phyloP scores from a whole-genome alignment of 768 basidiomycete species.

The Hericium erinaceus region DNA sequence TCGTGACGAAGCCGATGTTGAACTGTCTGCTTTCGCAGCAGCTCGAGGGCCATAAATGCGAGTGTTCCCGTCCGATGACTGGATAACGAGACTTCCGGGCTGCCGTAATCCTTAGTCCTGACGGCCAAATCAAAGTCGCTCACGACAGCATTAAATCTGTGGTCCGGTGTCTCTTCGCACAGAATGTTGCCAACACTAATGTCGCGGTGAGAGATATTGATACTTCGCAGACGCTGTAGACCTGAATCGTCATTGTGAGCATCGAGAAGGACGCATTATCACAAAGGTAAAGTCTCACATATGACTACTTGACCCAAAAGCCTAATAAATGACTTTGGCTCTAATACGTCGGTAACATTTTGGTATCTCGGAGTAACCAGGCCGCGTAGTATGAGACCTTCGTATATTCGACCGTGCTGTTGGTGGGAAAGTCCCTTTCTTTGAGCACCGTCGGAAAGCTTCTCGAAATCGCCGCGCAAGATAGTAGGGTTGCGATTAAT shows the following conservation, averaged over 20 bases:
- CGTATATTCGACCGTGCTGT: background rate
- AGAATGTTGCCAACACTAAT: background rate
- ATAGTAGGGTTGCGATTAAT: too few relatives aligned
- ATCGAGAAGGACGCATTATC: too few relatives aligned
- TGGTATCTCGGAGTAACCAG: background rate
- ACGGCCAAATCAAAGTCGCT: background rate
- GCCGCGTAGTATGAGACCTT: background rate
- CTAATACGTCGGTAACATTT: background rate
- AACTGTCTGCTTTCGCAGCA: background rate
- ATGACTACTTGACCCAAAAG: background rate
- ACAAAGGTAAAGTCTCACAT: background rate
- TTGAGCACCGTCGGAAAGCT: too few relatives aligned
- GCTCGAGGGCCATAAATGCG: background rate
- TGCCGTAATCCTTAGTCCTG: background rate
- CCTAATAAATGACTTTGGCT: background rate
- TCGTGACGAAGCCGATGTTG: background rate
- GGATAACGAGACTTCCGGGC: background rate
- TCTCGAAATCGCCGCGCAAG: too few relatives aligned
- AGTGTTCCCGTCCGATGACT: background rate
- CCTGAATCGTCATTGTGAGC: background rate
- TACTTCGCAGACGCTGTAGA: background rate
- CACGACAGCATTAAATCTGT: background rate
- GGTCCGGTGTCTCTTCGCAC: background rate
- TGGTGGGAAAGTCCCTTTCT: too few relatives aligned
- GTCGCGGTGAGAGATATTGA: background rate